phyloP scores from a whole-genome alignment of 805 yeast genomes.

The Wickerhamiella kurtzmanii region DNA sequence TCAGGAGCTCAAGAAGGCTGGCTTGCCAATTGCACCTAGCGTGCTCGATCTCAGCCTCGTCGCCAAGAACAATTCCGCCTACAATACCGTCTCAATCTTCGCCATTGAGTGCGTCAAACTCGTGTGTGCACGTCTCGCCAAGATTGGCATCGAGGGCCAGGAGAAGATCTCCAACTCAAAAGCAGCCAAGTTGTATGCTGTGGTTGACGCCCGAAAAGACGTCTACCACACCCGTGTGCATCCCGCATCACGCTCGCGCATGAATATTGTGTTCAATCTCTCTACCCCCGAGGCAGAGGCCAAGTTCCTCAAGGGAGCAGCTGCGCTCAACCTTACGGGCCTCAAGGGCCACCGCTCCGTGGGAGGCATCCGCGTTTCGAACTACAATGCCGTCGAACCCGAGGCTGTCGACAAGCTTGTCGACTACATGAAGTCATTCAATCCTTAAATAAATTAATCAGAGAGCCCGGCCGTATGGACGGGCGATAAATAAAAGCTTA shows the following conservation, averaged over 20 bases:
- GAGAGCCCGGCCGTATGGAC: background rate
- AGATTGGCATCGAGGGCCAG: slow-evolving; percentile 64
- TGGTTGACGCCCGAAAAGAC: slow-evolving; percentile 51
- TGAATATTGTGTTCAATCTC: slow-evolving; percentile 88
- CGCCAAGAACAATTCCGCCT: slow-evolving; percentile 79
- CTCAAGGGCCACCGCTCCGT: slow-evolving; percentile 93
- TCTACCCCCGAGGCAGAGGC: slow-evolving; percentile 48
- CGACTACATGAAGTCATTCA: background rate
- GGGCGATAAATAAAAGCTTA: background rate
- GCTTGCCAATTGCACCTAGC: slow-evolving; percentile 74
- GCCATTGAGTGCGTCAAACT: slow-evolving; percentile 75
- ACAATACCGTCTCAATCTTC: slow-evolving; percentile 91
- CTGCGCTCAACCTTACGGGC: slow-evolving; percentile 48
- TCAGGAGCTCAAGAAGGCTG: slow-evolving; percentile 42
- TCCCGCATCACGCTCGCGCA: slow-evolving; percentile 54
- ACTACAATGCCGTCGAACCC: slow-evolving; percentile 73
- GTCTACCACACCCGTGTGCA: slow-evolving; percentile 57
- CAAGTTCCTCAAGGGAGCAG: slow-evolving; percentile 58
- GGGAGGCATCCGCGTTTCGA: slow-evolving; percentile 90
- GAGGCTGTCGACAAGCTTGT: slow-evolving; percentile 22
- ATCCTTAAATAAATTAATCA: background rate
- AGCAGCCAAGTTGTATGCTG: slow-evolving; percentile 48
- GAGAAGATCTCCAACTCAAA: slow-evolving; percentile 45
- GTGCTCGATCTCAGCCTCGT: slow-evolving; percentile 80
- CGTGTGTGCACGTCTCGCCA: slow-evolving; percentile 47